Conservation (phyloP, 2,329 filamentous ascomycete species). For the Teratosphaeria zuluensis region DNA sequence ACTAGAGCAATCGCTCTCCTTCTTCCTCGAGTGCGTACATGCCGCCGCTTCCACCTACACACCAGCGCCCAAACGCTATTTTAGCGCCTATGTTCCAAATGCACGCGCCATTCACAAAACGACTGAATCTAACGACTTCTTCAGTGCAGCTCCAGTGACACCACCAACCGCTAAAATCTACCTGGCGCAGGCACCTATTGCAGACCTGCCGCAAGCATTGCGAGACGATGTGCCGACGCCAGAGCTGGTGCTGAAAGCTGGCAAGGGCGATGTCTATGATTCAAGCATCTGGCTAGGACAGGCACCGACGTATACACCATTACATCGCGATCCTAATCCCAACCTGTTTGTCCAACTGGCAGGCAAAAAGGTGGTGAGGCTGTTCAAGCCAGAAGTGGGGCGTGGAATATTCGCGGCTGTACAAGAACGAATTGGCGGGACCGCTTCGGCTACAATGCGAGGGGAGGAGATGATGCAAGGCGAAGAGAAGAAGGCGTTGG, state of each 20-base stretch:
- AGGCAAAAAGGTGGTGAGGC: conserved; percentile 61
- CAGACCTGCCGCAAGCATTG: conserved; percentile 55
- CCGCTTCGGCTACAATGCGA: conserved; percentile 46
- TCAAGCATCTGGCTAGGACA: conserved; percentile 82
- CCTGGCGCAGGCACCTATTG: conserved; percentile 70
- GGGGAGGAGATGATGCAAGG: conserved; percentile 90
- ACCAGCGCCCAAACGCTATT: conserved; percentile 14
- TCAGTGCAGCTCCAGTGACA: conserved; percentile 21
- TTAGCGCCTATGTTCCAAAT: conserved; percentile 19
- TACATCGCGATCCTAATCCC: conserved; percentile 88
- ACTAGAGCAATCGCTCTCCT: conserved; percentile 51
- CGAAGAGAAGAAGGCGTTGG: conserved; percentile 54
- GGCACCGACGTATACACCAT: conserved; percentile 77
- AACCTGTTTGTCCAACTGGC: conserved; percentile 83
- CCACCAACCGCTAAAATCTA: conserved; percentile 49
- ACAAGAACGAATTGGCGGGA: conserved; percentile 30
- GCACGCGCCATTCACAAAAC: conserved; percentile 15
- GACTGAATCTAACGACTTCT: conserved; percentile 17
- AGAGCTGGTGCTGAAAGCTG: conserved; percentile 49
- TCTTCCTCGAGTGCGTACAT: conserved; percentile 50
- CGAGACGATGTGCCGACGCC: conserved; percentile 60
- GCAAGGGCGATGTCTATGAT: conserved; percentile 76
- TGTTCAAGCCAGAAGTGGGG: conserved; percentile 58
- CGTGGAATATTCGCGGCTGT: conserved; percentile 51
- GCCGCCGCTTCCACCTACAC: conserved; percentile 13